Evolutionary conservation across 2,329 filamentous ascomycete species (phyloP).

Genomic region (Diaporthe amygdali): DNA sequence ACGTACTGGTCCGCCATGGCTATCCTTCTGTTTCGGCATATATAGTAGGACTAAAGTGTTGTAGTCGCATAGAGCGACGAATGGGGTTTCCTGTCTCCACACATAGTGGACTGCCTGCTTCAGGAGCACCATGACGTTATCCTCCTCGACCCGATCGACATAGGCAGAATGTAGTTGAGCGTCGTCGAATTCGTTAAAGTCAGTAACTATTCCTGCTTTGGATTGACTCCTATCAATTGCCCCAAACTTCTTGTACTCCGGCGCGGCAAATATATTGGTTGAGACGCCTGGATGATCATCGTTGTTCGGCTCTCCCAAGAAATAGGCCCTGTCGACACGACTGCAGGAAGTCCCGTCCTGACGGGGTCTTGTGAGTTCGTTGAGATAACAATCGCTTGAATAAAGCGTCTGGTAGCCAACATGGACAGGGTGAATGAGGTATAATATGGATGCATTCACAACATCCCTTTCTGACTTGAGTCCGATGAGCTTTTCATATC

Average conservation of each 20-base stretch:
- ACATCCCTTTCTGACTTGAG: not conserved
- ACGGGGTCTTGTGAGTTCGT: not conserved
- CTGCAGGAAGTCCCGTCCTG: not conserved
- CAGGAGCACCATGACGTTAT: not conserved
- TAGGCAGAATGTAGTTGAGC: not conserved
- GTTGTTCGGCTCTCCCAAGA: not conserved
- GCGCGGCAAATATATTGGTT: not conserved
- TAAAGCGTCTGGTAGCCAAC: not conserved
- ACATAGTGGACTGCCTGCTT: not conserved
- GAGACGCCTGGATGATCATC: not conserved
- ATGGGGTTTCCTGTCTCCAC: not conserved
- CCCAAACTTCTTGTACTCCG: not conserved
- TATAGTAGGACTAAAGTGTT: not conserved
- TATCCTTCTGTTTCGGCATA: not conserved
- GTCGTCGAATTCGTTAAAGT: not conserved
- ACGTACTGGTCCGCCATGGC: not conserved
- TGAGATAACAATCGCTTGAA: not conserved
- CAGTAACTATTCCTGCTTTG: not conserved
- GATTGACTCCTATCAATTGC: not conserved
- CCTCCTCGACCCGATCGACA: not conserved
- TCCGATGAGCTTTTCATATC: rapidly evolving
- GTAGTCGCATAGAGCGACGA: not conserved
- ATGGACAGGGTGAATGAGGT: not conserved
- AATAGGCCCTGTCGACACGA: not conserved
- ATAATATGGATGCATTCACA: not conserved